Evolutionary conservation across 495 filamentous ascomycete genomes (phyloP).

Genomic region (Recurvomyces mirabilis): DNA sequence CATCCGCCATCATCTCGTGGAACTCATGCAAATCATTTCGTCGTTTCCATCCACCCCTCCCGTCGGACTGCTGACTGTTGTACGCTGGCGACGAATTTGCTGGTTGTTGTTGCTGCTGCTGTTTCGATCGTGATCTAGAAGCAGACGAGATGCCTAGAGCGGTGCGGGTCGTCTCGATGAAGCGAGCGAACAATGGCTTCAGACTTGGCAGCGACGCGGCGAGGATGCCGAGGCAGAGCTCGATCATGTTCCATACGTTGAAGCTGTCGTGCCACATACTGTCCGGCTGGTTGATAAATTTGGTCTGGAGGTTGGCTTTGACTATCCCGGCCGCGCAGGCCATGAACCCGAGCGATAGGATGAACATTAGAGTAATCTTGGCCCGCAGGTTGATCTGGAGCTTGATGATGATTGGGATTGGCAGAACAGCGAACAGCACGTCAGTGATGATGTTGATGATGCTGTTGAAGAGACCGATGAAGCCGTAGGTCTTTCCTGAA

Average conservation of each 20-base stretch:
- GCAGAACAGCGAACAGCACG: conserved; percentile 25
- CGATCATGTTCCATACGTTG: conserved; percentile 27
- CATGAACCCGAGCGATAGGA: conserved; percentile 27
- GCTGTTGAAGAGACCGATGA: conserved; percentile 23
- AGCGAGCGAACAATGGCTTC: conserved; percentile 25
- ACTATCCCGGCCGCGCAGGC: conserved; percentile 26
- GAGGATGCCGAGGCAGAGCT: conserved; percentile 23
- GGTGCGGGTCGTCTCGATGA: neutral
- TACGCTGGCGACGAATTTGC: too few species aligned
- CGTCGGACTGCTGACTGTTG: neutral
- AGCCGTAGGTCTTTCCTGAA: conserved; percentile 17
- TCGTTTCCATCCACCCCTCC: neutral
- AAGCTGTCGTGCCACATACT: conserved; percentile 24
- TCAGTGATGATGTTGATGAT: conserved; percentile 29
- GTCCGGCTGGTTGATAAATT: conserved; percentile 19
- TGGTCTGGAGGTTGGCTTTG: conserved; percentile 25
- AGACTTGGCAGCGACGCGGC: conserved; percentile 25
- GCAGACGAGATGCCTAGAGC: neutral
- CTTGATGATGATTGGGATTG: conserved; percentile 25
- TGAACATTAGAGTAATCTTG: conserved; percentile 24
- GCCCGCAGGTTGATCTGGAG: conserved; percentile 26
- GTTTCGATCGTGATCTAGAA: neutral
- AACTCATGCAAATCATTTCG: neutral
- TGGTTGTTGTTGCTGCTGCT: neutral
- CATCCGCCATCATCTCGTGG: conserved; percentile 4